Evolutionary conservation across 805 yeast genomes (phyloP).

Genomic region (Isabelozyma pseudorhagii): DNA sequence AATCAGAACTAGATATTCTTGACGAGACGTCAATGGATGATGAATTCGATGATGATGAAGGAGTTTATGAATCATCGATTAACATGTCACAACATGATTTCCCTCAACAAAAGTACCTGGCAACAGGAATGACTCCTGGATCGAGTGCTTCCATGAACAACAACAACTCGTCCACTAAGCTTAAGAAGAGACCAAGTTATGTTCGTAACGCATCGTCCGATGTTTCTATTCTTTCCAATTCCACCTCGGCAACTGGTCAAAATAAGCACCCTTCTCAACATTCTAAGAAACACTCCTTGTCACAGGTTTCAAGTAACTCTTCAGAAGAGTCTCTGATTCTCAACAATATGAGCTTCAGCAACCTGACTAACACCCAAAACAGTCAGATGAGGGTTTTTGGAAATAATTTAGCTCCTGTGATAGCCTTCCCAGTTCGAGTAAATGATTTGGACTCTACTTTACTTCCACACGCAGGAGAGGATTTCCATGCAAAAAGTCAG

Average conservation of each 20-base stretch:
- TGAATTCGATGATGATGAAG: constrained; percentile 34
- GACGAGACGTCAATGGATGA: constrained; percentile 41
- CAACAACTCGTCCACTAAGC: neutral
- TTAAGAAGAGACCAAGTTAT: constrained; percentile 27
- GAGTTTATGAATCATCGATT: constrained; percentile 35
- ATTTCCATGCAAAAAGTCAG: neutral
- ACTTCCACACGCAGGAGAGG: neutral
- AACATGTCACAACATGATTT: constrained; percentile 31
- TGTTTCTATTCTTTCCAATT: constrained; percentile 29
- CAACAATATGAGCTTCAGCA: neutral
- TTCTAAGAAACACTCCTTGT: constrained; percentile 23
- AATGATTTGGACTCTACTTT: constrained; percentile 1
- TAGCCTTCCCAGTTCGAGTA: neutral
- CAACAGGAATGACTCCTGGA: constrained; percentile 10
- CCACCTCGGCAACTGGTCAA: constrained; percentile 19
- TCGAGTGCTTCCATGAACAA: constrained; percentile 3
- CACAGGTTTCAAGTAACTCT: constrained; percentile 35
- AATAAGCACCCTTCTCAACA: constrained; percentile 7
- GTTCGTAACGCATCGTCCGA: constrained; percentile 34
- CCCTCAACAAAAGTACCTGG: constrained; percentile 7
- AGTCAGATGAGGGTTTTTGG: neutral
- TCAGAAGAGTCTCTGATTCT: constrained; percentile 28
- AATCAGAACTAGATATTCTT: constrained; percentile 36
- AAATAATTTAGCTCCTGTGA: neutral
- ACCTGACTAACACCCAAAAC: neutral